Conservation (phyloP, 768 basidiomycete species). For the Tulasnella sp. region DNA sequence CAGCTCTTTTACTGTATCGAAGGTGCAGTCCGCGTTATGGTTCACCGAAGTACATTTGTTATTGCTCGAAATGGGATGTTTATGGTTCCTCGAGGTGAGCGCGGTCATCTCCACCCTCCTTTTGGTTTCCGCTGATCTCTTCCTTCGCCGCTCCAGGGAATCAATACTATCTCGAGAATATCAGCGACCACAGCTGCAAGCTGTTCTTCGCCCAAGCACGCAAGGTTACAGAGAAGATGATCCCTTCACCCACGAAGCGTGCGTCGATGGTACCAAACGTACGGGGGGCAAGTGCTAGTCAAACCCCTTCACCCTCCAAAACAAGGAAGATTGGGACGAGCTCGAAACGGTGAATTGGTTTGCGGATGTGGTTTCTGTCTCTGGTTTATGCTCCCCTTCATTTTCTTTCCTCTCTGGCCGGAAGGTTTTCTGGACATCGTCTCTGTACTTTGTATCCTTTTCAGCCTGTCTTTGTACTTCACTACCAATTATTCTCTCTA, state of each 20-base stretch:
- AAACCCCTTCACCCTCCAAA: background rate
- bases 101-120: too few relatives aligned
- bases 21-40: slow-evolving; percentile 81
- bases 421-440: background rate
- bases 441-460: background rate
- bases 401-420: background rate
- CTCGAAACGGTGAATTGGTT: background rate
- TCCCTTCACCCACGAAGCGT: slow-evolving; percentile 20
- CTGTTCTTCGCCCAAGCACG: slow-evolving; percentile 92
- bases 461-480: background rate
- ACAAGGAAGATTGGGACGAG: background rate
- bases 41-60: slow-evolving; percentile 74
- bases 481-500: background rate
- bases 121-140: background rate
- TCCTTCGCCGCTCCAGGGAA: slow-evolving; percentile 56
- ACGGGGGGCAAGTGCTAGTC: background rate
- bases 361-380: background rate
- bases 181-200: slow-evolving; percentile 69
- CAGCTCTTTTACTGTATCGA: slow-evolving; percentile 79
- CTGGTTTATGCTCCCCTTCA: background rate
- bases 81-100: slow-evolving; percentile 80
- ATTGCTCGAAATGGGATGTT: slow-evolving; percentile 82
- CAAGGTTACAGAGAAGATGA: slow-evolving; percentile 40
- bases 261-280: background rate
- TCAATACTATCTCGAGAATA: slow-evolving; percentile 85